These are phyloP conservation scores for Oryza meyeriana DNA, from an alignment of 176 grass and related monocot species.

Conservation along the genomic window DNA sequence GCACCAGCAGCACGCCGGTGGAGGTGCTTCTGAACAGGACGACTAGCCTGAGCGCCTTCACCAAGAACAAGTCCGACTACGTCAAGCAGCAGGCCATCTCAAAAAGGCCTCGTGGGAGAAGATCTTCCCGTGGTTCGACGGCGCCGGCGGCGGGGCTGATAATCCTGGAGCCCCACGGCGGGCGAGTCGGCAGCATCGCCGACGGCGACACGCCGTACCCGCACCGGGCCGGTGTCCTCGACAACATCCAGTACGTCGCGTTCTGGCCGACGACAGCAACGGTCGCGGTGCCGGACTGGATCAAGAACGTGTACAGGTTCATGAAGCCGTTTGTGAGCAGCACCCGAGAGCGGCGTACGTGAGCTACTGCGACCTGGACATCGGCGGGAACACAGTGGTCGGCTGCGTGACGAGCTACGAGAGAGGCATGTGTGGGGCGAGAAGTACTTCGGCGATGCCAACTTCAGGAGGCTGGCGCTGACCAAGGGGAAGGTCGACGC, in stretches of 20 bases:
- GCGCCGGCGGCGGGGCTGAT: slow-evolving; percentile 38
- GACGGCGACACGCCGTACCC: slow-evolving; percentile 30
- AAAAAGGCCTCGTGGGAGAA: neutral
- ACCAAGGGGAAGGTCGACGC: neutral
- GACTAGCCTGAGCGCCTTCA: slow-evolving; percentile 9
- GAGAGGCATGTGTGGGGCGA: neutral
- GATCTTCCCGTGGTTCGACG: slow-evolving; percentile 29
- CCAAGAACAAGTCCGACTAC: slow-evolving; percentile 58
- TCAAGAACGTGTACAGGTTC: neutral
- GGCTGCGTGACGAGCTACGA: neutral
- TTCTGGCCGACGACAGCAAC: slow-evolving; percentile 16
- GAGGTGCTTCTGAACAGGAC: neutral
- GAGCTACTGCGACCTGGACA: slow-evolving; percentile 34
- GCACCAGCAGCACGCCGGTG: neutral
- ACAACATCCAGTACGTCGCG: slow-evolving; percentile 48
- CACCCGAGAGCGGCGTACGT: slow-evolving; percentile 33
- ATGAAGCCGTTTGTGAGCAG: slow-evolving; percentile 22
- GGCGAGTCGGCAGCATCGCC: slow-evolving; percentile 7
- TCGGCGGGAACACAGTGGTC: slow-evolving; percentile 13
- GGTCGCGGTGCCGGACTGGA: slow-evolving; percentile 1
- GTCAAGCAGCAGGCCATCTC: slow-evolving; percentile 20
- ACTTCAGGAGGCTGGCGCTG: neutral
- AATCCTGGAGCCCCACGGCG: slow-evolving; percentile 49
- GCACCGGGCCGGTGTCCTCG: slow-evolving; percentile 43
- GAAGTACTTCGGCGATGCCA: neutral